Evolutionary conservation across 306 rosid species (phyloP).

Genomic region (Glycine soja): DNA sequence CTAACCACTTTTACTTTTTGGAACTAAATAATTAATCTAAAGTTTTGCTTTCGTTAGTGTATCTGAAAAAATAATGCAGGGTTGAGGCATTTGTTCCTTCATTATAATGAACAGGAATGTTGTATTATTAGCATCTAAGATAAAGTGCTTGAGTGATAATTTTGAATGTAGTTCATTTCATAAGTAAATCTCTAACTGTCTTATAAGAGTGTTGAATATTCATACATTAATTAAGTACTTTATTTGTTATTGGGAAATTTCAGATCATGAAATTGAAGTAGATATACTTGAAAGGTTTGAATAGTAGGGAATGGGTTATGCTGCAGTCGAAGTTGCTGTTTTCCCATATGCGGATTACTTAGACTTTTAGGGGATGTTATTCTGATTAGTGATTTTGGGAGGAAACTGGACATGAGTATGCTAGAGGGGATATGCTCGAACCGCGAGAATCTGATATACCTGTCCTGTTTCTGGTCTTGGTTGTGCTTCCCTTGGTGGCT

Average conservation of each 20-base stretch:
- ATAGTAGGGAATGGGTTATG: slow-evolving; percentile 44
- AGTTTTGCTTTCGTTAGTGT: not conserved
- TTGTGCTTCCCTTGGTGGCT: slow-evolving; percentile 83
- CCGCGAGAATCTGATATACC: slow-evolving; percentile 94
- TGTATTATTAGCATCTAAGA: slow-evolving; percentile 1
- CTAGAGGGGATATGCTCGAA: slow-evolving; percentile 96
- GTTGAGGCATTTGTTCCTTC: slow-evolving; percentile 2
- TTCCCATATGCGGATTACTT: slow-evolving; percentile 48
- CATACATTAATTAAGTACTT: slow-evolving; percentile 19
- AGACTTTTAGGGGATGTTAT: slow-evolving; percentile 50
- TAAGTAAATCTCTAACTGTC: slow-evolving; percentile 11
- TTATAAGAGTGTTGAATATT: not conserved
- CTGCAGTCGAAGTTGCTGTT: slow-evolving; percentile 46
- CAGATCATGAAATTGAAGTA: slow-evolving; percentile 23
- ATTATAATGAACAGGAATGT: not conserved
- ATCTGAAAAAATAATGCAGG: not conserved
- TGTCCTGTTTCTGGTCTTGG: slow-evolving; percentile 78
- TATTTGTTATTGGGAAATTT: slow-evolving; percentile 13
- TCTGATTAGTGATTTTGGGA: slow-evolving; percentile 53
- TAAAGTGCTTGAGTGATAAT: slow-evolving; percentile 11
- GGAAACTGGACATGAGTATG: slow-evolving; percentile 84
- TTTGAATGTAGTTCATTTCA: not conserved
- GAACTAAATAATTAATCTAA: not conserved
- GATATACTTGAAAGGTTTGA: slow-evolving; percentile 49
- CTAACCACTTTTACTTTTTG: not conserved